Percentiles rank a stretch among this genome's conserved stretches.
Conservation (phyloP, 1,139 yeast genomes). For the Saccharomycopsis crataegensis region DNA sequence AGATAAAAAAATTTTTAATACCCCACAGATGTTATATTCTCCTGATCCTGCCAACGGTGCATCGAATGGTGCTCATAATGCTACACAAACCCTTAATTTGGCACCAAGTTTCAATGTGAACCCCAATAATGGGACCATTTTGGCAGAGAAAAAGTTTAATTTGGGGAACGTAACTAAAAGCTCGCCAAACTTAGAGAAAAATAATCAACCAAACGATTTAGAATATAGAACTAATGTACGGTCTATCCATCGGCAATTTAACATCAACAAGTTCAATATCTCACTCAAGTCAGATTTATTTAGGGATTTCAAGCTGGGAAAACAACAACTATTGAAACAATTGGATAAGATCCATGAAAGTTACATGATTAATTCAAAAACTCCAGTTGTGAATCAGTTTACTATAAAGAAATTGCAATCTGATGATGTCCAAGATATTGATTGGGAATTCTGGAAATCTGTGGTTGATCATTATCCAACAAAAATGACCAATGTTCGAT, state of each 20-base stretch:
- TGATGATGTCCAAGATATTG: neutral
- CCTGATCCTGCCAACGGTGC: slow-evolving; percentile 1
- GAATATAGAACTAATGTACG: slow-evolving; percentile 14
- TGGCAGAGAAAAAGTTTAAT: slow-evolving; percentile 12
- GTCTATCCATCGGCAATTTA: slow-evolving; percentile 18
- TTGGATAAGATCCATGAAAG: slow-evolving; percentile 13
- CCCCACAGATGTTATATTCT: slow-evolving; percentile 18
- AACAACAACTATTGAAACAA: slow-evolving; percentile 6
- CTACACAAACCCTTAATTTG: slow-evolving; percentile 7
- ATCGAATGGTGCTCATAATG: neutral
- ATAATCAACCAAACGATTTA: slow-evolving; percentile 1
- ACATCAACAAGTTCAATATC: slow-evolving; percentile 18
- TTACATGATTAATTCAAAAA: slow-evolving; percentile 4
- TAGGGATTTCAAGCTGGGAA: slow-evolving; percentile 17
- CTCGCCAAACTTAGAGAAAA: neutral
- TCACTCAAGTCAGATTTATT: slow-evolving; percentile 17
- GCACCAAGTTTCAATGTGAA: slow-evolving; percentile 7
- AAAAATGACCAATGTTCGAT: slow-evolving; percentile 15
- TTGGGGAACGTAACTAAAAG: neutral
- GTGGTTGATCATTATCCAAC: slow-evolving; percentile 17
- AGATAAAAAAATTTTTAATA: slow-evolving; percentile 18
- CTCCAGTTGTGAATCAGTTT: slow-evolving; percentile 14
- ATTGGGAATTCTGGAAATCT: slow-evolving; percentile 19
- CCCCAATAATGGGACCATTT: neutral
- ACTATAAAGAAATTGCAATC: neutral